Evolutionary conservation across 2,329 filamentous ascomycete genomes (phyloP), one percentile per base, ranked within the genome.

Genomic region (Gaeumannomyces sp.): DNA sequence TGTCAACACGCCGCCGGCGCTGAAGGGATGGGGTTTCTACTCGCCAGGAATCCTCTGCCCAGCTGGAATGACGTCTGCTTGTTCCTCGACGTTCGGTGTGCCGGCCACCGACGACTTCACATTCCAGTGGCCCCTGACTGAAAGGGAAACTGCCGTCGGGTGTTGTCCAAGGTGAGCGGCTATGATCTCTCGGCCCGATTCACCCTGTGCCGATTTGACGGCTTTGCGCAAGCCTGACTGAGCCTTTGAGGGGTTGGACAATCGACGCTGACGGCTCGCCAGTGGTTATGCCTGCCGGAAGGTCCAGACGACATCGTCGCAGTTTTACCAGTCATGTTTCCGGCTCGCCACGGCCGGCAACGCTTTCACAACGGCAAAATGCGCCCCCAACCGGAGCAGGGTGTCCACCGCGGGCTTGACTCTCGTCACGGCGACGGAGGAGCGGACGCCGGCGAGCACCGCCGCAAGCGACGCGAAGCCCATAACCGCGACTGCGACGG

Each of bases 1-100:
- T 5, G 66, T 61, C 2, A 62, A 66, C 1, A 69, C 71, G 1
- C 35, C 50, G 0, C 64, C 64, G 3, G 67, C 72, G 5, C 64
- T 76, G 19, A 61, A 65, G 11, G 74, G 74, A 29, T 73, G 74
- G 73, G 75, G 75, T 8, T 75, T 75, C 64, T 76, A 77, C 64
- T 76, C 74, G 4, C 75, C 75, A 0, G 76, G 74, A 0, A 45
- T 75, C 13, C 64, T 66, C 1, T 77, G 75, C 63, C 76, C 75
- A 0, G 61, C 62, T 4, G 75, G 74, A 11, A 74, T 76, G 66
- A 68, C 64, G 19, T 69, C 73, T 6, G 71, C 73, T 1, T 77
- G 75, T 62, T 69, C 69, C n/a, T 72, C 73, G 2, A 71, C 70
- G 0, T 70, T 64, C 3, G 69, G 69, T n/a, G 69, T 29, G 53